Percentiles rank a stretch among this genome's conserved stretches.
Conservation (phyloP, 1,284 basidiomycete genomes). For the Coniophora puteana region DNA sequence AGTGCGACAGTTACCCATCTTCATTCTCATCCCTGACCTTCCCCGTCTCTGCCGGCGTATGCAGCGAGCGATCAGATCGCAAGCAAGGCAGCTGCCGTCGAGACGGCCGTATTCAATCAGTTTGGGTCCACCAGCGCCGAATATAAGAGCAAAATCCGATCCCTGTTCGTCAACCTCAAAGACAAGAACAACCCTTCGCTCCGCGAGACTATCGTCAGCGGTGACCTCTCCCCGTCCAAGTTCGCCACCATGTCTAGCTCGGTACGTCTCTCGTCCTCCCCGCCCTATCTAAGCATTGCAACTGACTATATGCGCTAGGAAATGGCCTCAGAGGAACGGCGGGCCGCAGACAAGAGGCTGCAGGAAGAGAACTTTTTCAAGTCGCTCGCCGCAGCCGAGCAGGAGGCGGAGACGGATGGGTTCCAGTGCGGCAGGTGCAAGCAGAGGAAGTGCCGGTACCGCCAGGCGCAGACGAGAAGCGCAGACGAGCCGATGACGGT, state of each 20-base stretch:
- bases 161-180: slow-evolving; percentile 90
- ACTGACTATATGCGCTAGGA: slow-evolving; percentile 50
- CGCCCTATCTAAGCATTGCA: not conserved
- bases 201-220: slow-evolving; percentile 81
- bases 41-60: slow-evolving; percentile 2
- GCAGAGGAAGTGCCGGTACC: slow-evolving; percentile 88
- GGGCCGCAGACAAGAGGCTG: slow-evolving; percentile 80
- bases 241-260: slow-evolving; percentile 83
- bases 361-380: slow-evolving; percentile 89
- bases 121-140: slow-evolving; percentile 40
- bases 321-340: slow-evolving; percentile 93
- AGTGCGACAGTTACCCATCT: slow-evolving; percentile 32
- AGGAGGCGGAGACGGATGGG: slow-evolving; percentile 93
- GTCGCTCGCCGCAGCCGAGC: slow-evolving; percentile 86
- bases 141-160: slow-evolving; percentile 84
- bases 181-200: slow-evolving; percentile 92
- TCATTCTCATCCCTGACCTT: slow-evolving; percentile 2
- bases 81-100: slow-evolving; percentile 55
- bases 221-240: slow-evolving; percentile 66
- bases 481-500: slow-evolving; percentile 98
- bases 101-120: slow-evolving; percentile 50
- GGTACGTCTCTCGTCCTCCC: slow-evolving; percentile 35
- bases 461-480: slow-evolving; percentile 91
- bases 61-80: slow-evolving; percentile 63
- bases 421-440: slow-evolving; percentile 98